These are phyloP conservation scores for Clonostachys byssicola DNA, from an alignment of 2,329 filamentous ascomycete genomes.

Conservation along the genomic window DNA sequence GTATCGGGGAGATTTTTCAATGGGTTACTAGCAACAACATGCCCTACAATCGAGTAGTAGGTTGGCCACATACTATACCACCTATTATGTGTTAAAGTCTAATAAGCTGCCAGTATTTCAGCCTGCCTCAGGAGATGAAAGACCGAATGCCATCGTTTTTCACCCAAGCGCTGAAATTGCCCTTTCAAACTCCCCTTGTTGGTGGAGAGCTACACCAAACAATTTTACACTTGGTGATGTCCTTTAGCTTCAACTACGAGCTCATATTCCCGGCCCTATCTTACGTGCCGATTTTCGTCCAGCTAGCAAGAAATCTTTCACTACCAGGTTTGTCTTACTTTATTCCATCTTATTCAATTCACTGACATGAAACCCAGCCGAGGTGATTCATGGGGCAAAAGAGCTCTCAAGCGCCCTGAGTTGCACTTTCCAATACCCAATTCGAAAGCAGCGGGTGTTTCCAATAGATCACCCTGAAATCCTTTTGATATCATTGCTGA, in stretches of 20 bases:
- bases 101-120: conserved; percentile 34
- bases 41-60: conserved; percentile 65
- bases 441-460: conserved; percentile 34
- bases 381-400: conserved; percentile 29
- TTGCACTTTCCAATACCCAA: conserved; percentile 50
- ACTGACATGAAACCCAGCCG: conserved; percentile 40
- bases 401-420: conserved; percentile 44
- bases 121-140: conserved; percentile 61
- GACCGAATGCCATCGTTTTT: conserved; percentile 60
- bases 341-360: neutral
- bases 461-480: conserved; percentile 68
- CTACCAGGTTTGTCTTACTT: conserved; percentile 29
- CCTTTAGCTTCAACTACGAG: conserved; percentile 64
- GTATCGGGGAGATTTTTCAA: conserved; percentile 64
- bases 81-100: neutral
- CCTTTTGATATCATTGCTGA: conserved; percentile 63
- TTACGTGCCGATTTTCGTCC: conserved; percentile 60
- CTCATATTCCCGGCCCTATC: conserved; percentile 74
- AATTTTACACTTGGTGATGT: conserved; percentile 56
- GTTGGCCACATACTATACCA: conserved; percentile 11
- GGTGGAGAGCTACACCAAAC: conserved; percentile 60
- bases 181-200: conserved; percentile 32
- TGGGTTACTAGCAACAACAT: conserved; percentile 68
- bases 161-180: conserved; percentile 52
- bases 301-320: conserved; percentile 66